Evolutionary conservation across 768 basidiomycete species (phyloP).

Genomic region (Phaeotremella fagi): DNA sequence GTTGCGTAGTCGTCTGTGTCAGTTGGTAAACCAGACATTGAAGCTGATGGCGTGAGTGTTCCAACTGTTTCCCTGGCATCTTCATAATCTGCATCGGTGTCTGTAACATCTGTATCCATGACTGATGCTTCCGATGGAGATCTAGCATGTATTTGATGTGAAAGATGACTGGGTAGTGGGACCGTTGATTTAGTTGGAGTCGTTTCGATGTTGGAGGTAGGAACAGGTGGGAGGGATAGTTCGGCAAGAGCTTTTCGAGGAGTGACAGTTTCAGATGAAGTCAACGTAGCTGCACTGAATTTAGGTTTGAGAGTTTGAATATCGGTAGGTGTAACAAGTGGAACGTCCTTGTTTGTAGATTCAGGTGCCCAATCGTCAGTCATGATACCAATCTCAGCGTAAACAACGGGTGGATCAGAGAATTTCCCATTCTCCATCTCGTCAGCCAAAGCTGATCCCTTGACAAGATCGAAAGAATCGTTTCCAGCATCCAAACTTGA

Average conservation of each 20-base stretch:
- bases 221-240: background rate
- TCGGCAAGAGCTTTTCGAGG: slow-evolving; percentile 5
- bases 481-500: background rate
- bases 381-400: slow-evolving; percentile 26
- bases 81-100: slow-evolving; percentile 40
- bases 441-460: slow-evolving; percentile 33
- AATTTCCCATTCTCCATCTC: slow-evolving; percentile 36
- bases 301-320: slow-evolving; percentile 6
- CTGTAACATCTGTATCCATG: slow-evolving; percentile 25
- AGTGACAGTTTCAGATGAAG: slow-evolving; percentile 10
- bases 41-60: slow-evolving; percentile 63
- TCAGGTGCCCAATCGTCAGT: slow-evolving; percentile 33
- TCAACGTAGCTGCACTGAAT: slow-evolving; percentile 1
- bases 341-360: background rate
- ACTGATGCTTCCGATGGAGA: slow-evolving; percentile 22
- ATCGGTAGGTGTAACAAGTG: background rate
- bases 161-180: slow-evolving; percentile 18
- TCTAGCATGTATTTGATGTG: slow-evolving; percentile 12
- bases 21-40: slow-evolving; percentile 62
- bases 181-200: slow-evolving; percentile 29
- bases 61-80: slow-evolving; percentile 67
- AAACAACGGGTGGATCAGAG: slow-evolving; percentile 9
- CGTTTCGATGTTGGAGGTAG: slow-evolving; percentile 22
- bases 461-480: background rate
- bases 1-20: slow-evolving; percentile 44